Conservation (phyloP, 78 protist genomes). For the Polysphondylium violaceum region DNA sequence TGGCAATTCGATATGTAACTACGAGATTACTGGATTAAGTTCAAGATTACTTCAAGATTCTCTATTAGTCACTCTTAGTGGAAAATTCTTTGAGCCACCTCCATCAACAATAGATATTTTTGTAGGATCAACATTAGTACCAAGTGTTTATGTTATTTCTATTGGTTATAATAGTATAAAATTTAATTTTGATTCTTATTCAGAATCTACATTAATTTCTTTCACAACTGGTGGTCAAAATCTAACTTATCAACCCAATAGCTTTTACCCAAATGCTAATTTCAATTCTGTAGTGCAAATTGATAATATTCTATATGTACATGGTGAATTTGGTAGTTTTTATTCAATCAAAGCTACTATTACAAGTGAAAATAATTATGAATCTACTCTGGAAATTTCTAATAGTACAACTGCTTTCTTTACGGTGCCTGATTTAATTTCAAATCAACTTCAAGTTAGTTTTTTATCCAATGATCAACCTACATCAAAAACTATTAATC, state of each 20-base stretch:
- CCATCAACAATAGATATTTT: not conserved
- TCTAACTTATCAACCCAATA: not conserved
- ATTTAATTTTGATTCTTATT: no score
- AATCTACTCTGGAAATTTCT: not conserved
- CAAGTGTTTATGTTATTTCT: not conserved
- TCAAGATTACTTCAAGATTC: not conserved
- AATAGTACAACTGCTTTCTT: not conserved
- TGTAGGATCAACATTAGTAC: not conserved
- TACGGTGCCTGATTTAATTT: not conserved
- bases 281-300: not conserved
- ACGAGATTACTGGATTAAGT: not conserved
- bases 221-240: not conserved
- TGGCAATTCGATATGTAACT: not conserved
- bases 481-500: not conserved
- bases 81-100: not conserved
- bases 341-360: not conserved
- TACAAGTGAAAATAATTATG: not conserved
- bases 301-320: not conserved
- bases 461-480: not conserved
- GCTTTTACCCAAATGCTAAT: not conserved
- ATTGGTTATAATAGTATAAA: not conserved
- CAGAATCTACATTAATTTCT: not conserved
- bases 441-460: not conserved
- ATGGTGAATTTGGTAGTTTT: not conserved
- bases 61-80: not conserved